phyloP scores from a whole-genome alignment of 768 basidiomycete species.

The Cystoderma amianthinum region DNA sequence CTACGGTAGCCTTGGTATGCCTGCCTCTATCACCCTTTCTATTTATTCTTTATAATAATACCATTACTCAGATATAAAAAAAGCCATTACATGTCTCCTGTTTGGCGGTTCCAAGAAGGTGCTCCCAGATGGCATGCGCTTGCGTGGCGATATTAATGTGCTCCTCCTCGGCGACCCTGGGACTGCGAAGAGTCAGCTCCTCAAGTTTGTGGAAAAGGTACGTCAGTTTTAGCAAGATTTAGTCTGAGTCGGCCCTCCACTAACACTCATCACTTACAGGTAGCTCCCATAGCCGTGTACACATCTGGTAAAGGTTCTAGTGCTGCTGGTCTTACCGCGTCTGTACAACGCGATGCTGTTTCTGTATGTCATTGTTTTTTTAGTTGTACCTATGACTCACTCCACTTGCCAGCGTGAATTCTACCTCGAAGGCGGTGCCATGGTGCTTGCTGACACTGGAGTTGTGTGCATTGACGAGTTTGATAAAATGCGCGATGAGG shows the following conservation, averaged over 20 bases:
- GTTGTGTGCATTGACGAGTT: slow-evolving; percentile 99
- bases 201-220: slow-evolving; percentile 98
- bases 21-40: slow-evolving; percentile 5
- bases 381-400: not conserved
- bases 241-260: not conserved
- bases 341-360: slow-evolving; percentile 88
- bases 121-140: slow-evolving; percentile 92
- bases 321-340: slow-evolving; percentile 96
- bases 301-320: slow-evolving; percentile 98
- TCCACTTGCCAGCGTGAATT: slow-evolving; percentile 73
- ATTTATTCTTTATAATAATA: slow-evolving; percentile 3
- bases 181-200: slow-evolving; percentile 94
- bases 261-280: slow-evolving; percentile 33
- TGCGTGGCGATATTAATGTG: slow-evolving; percentile 98
- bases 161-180: slow-evolving; percentile 95
- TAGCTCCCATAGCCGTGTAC: slow-evolving; percentile 96
- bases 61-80: slow-evolving; percentile 82
- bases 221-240: slow-evolving; percentile 3
- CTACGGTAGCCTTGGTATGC: slow-evolving; percentile 84
- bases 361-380: slow-evolving; percentile 67
- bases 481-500: slow-evolving; percentile 99
- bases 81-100: slow-evolving; percentile 91
- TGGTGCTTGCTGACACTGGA: slow-evolving; percentile 97
- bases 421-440: slow-evolving; percentile 97
- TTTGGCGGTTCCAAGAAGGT: slow-evolving; percentile 98